Conservation (phyloP, 164 flowering plant genomes). For the Vitis rotundifolia region DNA sequence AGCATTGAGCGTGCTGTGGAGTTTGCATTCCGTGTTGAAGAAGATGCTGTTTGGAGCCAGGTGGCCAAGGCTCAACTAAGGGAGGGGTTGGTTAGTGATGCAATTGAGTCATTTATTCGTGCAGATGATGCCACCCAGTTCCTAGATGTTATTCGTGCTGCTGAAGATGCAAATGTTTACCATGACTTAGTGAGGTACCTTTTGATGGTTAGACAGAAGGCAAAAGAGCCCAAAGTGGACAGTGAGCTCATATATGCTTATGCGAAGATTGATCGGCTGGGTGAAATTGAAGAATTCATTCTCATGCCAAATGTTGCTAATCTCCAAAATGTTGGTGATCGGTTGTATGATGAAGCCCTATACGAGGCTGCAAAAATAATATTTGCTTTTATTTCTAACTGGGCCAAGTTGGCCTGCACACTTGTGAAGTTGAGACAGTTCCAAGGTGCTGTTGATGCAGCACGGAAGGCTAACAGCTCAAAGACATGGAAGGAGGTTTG, state of each 20-base stretch:
- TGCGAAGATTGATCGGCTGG: conserved; percentile 95
- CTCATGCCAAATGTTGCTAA: conserved; percentile 99
- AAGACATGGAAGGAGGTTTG: conserved; percentile 99
- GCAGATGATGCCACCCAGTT: conserved; percentile 97
- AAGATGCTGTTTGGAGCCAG: conserved; percentile 99
- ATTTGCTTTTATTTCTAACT: conserved; percentile 91
- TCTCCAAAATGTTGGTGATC: conserved; percentile 96
- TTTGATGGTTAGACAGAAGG: conserved; percentile 94
- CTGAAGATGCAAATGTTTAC: conserved; percentile 86
- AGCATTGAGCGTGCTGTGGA: conserved; percentile 96
- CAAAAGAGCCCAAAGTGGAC: conserved; percentile 97
- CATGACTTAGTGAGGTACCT: conserved; percentile 94
- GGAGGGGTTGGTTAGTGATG: conserved; percentile 95
- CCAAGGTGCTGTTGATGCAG: conserved; percentile 99
- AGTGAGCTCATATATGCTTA: conserved; percentile 98
- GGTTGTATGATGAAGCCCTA: conserved; percentile 83
- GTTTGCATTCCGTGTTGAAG: conserved; percentile 99
- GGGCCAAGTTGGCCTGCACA: conserved; percentile 93
- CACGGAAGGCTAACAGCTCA: conserved; percentile 94
- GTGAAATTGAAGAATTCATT: conserved; percentile 97
- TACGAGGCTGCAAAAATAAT: conserved; percentile 98
- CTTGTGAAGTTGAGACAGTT: conserved; percentile 88
- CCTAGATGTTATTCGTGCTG: conserved; percentile 86
- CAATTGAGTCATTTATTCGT: conserved; percentile 97
- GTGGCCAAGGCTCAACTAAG: conserved; percentile 98